Evolutionary conservation across 208 protist species (phyloP).

Genomic region (Lotmaria passim): DNA sequence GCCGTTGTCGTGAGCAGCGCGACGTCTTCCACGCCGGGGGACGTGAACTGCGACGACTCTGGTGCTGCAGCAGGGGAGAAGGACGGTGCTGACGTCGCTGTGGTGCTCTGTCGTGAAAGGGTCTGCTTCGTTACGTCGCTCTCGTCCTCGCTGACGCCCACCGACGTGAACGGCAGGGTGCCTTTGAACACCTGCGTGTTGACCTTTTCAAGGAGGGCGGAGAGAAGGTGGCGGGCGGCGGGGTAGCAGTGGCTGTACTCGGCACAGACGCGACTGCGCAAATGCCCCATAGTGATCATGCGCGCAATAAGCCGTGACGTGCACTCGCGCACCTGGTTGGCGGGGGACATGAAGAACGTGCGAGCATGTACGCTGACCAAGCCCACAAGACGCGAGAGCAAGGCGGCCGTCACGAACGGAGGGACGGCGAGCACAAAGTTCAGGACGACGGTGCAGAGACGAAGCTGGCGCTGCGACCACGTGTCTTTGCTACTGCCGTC

Average conservation of each 20-base stretch:
- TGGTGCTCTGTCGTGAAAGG: no score
- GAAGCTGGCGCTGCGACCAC: constrained; percentile 34
- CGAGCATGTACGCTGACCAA: constrained; percentile 24
- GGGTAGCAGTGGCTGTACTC: constrained; percentile 19
- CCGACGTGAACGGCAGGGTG: constrained; percentile 11
- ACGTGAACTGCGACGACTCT: not conserved
- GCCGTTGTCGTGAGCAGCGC: constrained; percentile 27
- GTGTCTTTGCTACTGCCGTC: not conserved
- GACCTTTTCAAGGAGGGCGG: constrained; percentile 11
- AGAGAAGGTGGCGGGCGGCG: constrained; percentile 10
- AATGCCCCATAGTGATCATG: constrained; percentile 27
- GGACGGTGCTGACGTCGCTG: not conserved
- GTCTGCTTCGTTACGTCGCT: not conserved
- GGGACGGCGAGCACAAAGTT: constrained; percentile 7
- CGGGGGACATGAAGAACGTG: constrained; percentile 31
- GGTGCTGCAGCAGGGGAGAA: not conserved
- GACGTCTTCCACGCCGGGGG: constrained; percentile 10
- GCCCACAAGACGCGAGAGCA: constrained; percentile 33
- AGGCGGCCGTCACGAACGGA: not conserved
- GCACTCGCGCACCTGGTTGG: constrained; percentile 25
- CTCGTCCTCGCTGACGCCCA: not conserved
- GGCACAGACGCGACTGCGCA: constrained; percentile 21
- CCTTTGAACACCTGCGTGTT: constrained; percentile 21
- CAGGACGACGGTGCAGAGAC: constrained; percentile 19
- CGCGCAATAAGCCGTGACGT: constrained; percentile 6